Base-by-base conservation (phyloP, 805 yeast species). In the Kluyveromyces siamensis region DNA sequence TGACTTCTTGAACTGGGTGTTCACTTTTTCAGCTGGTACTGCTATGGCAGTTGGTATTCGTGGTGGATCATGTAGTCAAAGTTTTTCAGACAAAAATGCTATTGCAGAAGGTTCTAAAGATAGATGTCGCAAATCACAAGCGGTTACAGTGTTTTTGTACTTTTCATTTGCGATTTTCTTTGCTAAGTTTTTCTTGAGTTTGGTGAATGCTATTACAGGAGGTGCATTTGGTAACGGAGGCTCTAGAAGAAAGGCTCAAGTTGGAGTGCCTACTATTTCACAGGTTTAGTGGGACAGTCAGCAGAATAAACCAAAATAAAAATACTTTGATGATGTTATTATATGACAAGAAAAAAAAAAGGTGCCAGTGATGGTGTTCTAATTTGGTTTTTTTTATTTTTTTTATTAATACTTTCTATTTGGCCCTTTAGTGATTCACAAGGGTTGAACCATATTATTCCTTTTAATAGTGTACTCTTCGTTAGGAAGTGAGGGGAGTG, bases 71-170 rank as follows among this genome's bases (percentile, higher is more conserved):
- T 91, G 99, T 77, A 51, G 73, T 58, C 56, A 72, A 53, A 50
- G 40, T 48, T 89, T 87, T 76, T 52, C 89, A 56, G 73, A 80
- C 58, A 44, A 59, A 55, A 91, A 91, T 78, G 68, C 68, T 52
- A 77, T 87, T 59, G 69, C 86, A 52, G 87, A 87, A 73, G 95
- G 95, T 57, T 75, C 83, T 40, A 62, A 72, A 19, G 86, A 80
- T 63, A 82, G 98, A 76, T 93, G 99, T 75, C 87, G 97, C 77
- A 83, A 87, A 74, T 89, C 95, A 49, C 98, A 93, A 77, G 88
- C 88, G 53, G 68, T 84, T 17, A 76, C 74, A 59, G 89, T 90
- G 46, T 86, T 87, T 81, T 76, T 85, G 63, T 93, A 80, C 84
- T 83, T 93, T 70, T 77, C 93, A 50, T 81, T 84, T 76, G 79